These are phyloP conservation scores for Lotmaria passim DNA, from an alignment of 208 protist genomes.

Conservation along the genomic window DNA sequence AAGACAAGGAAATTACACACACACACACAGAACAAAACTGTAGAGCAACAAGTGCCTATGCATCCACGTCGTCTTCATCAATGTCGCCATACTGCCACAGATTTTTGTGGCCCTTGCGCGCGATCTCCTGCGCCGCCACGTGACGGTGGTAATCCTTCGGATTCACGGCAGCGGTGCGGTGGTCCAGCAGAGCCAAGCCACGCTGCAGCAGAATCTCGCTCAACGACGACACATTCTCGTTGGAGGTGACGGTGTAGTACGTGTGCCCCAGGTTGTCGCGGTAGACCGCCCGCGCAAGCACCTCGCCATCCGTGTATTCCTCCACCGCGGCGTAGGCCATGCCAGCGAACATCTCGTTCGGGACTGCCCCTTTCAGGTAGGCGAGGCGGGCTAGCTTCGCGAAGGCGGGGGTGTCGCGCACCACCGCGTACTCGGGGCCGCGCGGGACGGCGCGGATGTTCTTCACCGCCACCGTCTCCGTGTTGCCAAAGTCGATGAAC, in stretches of 20 bases:
- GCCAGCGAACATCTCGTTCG: slow-evolving; percentile 44
- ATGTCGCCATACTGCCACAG: slow-evolving; percentile 90
- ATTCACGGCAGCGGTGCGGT: slow-evolving; percentile 45
- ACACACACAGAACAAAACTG: neutral
- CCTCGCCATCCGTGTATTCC: slow-evolving; percentile 76
- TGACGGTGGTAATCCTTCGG: slow-evolving; percentile 61
- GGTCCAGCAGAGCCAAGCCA: slow-evolving; percentile 79
- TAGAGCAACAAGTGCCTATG: slow-evolving; percentile 4
- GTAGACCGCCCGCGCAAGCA: slow-evolving; percentile 83
- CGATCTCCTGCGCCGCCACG: slow-evolving; percentile 77
- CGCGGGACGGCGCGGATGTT: slow-evolving; percentile 70
- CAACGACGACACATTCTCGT: slow-evolving; percentile 69
- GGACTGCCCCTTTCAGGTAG: slow-evolving; percentile 63
- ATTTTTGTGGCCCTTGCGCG: slow-evolving; percentile 79
- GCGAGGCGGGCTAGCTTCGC: slow-evolving; percentile 71
- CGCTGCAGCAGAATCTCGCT: slow-evolving; percentile 83
- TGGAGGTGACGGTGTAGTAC: slow-evolving; percentile 77
- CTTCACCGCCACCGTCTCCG: slow-evolving; percentile 49
- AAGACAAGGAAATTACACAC: slow-evolving; percentile 8
- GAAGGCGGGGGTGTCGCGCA: slow-evolving; percentile 70
- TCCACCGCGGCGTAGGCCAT: slow-evolving; percentile 58
- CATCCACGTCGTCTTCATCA: slow-evolving; percentile 64
- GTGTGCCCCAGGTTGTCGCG: slow-evolving; percentile 51
- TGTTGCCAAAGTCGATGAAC: slow-evolving; percentile 91
- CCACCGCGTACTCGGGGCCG: slow-evolving; percentile 70